These are phyloP conservation scores for Boletus rubroflammeus DNA, from an alignment of 768 basidiomycete species.

Conservation along the genomic window DNA sequence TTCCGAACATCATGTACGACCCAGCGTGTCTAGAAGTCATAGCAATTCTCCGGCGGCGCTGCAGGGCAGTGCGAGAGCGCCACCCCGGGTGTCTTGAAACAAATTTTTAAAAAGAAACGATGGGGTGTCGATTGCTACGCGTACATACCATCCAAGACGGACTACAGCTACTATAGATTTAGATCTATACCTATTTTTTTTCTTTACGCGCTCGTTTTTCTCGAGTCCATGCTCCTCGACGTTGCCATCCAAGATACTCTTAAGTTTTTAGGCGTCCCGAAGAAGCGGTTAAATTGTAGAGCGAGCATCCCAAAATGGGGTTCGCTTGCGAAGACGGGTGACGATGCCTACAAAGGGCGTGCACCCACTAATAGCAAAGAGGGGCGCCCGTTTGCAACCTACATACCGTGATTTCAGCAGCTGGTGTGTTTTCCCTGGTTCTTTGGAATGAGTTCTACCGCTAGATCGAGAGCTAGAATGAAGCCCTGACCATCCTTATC, in stretches of 20 bases:
- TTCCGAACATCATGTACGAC: slow-evolving; percentile 25
- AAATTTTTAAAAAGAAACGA: not conserved
- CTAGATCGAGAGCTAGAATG: not conserved
- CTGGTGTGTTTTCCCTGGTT: not conserved
- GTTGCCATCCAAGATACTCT: not conserved
- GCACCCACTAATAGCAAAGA: too few relatives aligned
- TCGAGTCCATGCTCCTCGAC: slow-evolving; percentile 11
- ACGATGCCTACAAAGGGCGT: too few relatives aligned
- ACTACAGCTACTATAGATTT: slow-evolving; percentile 29
- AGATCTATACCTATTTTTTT: slow-evolving; percentile 21
- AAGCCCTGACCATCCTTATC: not conserved
- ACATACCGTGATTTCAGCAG: not conserved
- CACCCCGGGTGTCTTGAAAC: slow-evolving; percentile 20
- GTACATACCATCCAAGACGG: slow-evolving; percentile 20
- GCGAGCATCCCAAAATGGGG: not conserved
- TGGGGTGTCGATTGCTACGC: not conserved
- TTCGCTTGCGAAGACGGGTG: not conserved
- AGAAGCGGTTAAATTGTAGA: too few relatives aligned
- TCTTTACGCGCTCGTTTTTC: slow-evolving; percentile 7
- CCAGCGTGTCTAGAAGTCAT: slow-evolving; percentile 47
- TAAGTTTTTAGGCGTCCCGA: not conserved
- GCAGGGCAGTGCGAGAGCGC: slow-evolving; percentile 26
- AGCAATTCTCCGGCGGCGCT: slow-evolving; percentile 46
- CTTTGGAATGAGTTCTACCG: not conserved
- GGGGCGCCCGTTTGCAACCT: not conserved